Evolutionary conservation across 805 yeast species (phyloP).

Genomic region (Candida xyloterini): DNA sequence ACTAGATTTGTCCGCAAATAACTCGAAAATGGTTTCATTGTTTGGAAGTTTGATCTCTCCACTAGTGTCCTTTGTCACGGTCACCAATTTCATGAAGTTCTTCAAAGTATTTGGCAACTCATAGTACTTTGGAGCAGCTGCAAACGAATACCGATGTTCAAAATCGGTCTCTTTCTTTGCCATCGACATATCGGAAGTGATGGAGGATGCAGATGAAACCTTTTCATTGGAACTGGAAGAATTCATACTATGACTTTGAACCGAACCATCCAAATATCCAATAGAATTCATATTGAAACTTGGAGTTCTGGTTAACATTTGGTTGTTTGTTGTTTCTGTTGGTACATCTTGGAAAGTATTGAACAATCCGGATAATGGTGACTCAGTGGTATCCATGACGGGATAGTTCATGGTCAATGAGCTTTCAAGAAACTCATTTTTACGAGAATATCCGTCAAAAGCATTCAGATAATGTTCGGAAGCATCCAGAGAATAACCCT

Average conservation of each 20-base stretch:
- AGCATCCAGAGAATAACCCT: conserved; percentile 12
- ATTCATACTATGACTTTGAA: conserved; percentile 4
- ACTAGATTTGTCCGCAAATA: conserved; percentile 27
- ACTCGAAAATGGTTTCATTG: conserved; percentile 26
- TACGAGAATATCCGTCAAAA: conserved; percentile 21
- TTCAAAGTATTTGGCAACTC: conserved; percentile 36
- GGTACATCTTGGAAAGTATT: conserved; percentile 19
- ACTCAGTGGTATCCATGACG: conserved; percentile 16
- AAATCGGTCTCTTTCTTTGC: conserved; percentile 21
- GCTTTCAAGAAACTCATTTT: conserved; percentile 12
- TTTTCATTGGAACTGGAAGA: conserved; percentile 7
- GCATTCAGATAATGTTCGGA: conserved; percentile 16
- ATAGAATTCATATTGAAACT: conserved; percentile 13
- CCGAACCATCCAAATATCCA: conserved; percentile 3
- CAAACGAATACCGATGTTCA: conserved; percentile 25
- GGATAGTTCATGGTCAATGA: conserved; percentile 11
- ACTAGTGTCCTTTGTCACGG: conserved; percentile 26
- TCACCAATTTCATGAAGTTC: conserved; percentile 40
- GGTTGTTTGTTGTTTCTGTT: not conserved
- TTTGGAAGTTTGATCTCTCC: conserved; percentile 19
- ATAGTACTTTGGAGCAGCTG: conserved; percentile 19
- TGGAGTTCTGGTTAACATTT: conserved; percentile 13
- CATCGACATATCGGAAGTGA: conserved; percentile 21
- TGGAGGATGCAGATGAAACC: conserved; percentile 17
- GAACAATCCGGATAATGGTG: conserved; percentile 24